These are phyloP conservation scores for Musa acuminata DNA, from an alignment of 176 grass and related monocot genomes.

Conservation along the genomic window DNA sequence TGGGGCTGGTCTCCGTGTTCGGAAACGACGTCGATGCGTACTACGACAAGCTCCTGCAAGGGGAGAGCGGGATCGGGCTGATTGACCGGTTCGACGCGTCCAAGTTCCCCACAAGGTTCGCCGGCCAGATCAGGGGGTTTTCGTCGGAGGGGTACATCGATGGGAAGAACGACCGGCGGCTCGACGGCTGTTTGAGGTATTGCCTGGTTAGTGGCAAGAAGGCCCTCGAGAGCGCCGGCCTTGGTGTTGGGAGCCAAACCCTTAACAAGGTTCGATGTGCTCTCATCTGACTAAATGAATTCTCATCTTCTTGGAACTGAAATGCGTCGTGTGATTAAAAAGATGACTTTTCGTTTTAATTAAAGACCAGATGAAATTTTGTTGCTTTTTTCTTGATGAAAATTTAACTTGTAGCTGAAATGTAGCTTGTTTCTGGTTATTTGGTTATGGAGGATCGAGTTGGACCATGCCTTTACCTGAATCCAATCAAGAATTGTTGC, in stretches of 20 bases:
- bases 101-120: constrained; percentile 80
- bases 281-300: neutral
- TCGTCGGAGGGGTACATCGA: constrained; percentile 90
- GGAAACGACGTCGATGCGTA: constrained; percentile 74
- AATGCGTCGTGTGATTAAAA: no score
- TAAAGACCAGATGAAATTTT: neutral
- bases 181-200: constrained; percentile 82
- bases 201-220: constrained; percentile 95
- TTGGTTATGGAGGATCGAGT: neutral
- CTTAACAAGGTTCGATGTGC: constrained; percentile 41
- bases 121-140: constrained; percentile 76
- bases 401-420: neutral
- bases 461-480: neutral
- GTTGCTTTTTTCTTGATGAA: neutral
- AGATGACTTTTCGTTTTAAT: neutral
- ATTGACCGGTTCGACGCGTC: constrained; percentile 89
- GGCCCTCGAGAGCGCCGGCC: constrained; percentile 46
- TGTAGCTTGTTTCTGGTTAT: neutral
- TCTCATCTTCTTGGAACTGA: no score
- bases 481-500: neutral
- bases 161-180: constrained; percentile 57
- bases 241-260: constrained; percentile 35
- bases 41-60: constrained; percentile 75
- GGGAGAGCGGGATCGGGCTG: constrained; percentile 60
- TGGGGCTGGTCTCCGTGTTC: constrained; percentile 83